Evolutionary conservation across 768 basidiomycete species (phyloP).

Genomic region (Termitomyces sp.): DNA sequence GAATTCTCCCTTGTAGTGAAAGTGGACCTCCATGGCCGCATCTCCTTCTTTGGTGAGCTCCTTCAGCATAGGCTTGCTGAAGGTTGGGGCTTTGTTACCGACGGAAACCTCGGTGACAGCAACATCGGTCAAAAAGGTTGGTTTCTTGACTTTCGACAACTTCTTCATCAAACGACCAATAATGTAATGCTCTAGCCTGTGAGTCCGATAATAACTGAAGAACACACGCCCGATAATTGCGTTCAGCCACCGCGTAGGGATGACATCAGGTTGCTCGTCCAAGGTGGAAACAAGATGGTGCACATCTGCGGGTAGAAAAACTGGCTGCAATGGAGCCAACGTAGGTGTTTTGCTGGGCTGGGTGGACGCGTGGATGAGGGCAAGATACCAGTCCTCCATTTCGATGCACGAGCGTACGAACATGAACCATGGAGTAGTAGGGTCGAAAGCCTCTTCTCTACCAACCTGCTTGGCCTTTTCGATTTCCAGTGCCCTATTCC

Average conservation of each 20-base stretch:
- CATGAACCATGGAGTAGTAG: constrained; percentile 83
- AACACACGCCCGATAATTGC: constrained; percentile 90
- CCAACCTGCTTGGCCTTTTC: constrained; percentile 43
- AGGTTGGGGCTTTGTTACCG: constrained; percentile 76
- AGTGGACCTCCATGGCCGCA: constrained; percentile 81
- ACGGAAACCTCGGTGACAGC: constrained; percentile 87
- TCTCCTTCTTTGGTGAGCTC: constrained; percentile 94
- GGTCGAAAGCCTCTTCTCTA: constrained; percentile 47
- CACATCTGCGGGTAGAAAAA: constrained; percentile 83
- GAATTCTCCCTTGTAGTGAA: constrained; percentile 83
- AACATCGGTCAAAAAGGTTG: constrained; percentile 80
- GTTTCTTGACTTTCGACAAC: constrained; percentile 86
- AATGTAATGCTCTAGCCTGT: constrained; percentile 78
- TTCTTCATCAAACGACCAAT: constrained; percentile 91
- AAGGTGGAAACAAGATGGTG: constrained; percentile 74
- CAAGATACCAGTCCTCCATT: constrained; percentile 97
- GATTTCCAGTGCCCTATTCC: constrained; percentile 28
- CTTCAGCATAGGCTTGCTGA: constrained; percentile 98
- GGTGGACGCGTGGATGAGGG: constrained; percentile 72
- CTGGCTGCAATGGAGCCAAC: constrained; percentile 52
- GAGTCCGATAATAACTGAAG: constrained; percentile 87
- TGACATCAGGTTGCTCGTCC: constrained; percentile 92
- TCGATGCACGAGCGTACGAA: constrained; percentile 85
- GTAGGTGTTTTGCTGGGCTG: constrained; percentile 60
- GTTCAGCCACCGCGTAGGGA: constrained; percentile 97